Evolutionary conservation across 768 basidiomycete genomes (phyloP).

Genomic region (Ramaria rubella): DNA sequence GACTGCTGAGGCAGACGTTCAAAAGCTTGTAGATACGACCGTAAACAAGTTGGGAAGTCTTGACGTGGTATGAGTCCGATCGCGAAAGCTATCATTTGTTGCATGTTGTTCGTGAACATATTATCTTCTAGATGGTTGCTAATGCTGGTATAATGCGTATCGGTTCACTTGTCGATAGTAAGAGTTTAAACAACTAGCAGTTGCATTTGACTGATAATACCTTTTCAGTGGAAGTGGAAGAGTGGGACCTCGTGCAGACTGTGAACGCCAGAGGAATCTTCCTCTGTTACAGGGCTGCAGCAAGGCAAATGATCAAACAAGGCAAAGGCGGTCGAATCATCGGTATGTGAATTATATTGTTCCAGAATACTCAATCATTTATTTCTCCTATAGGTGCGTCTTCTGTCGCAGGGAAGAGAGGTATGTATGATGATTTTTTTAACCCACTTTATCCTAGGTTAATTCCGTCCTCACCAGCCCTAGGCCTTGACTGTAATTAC

Average conservation of each 20-base stretch:
- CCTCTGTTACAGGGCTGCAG: constrained; percentile 60
- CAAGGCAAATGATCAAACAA: constrained; percentile 51
- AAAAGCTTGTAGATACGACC: constrained; percentile 29
- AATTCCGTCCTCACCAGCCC: background rate
- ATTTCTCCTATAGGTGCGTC: constrained; percentile 26
- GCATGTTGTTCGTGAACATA: background rate
- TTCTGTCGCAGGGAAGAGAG: constrained; percentile 29
- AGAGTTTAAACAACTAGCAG: background rate
- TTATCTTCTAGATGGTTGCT: background rate
- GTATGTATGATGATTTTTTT: constrained; percentile 9
- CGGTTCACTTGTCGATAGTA: background rate
- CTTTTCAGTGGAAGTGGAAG: constrained; percentile 25
- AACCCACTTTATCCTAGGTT: background rate
- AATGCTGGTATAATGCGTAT: background rate
- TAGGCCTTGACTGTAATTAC: constrained; percentile 19
- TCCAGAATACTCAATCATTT: background rate
- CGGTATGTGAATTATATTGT: constrained; percentile 23
- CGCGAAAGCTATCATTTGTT: no score
- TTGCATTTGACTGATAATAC: background rate
- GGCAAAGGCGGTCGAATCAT: constrained; percentile 51
- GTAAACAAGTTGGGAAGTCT: constrained; percentile 34
- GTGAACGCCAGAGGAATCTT: constrained; percentile 54
- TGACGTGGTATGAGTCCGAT: constrained; percentile 37
- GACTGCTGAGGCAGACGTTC: constrained; percentile 35
- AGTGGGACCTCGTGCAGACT: constrained; percentile 37